These are phyloP conservation scores for Fusarium incarnatum DNA, from an alignment of 2,329 filamentous ascomycete genomes.

Conservation along the genomic window DNA sequence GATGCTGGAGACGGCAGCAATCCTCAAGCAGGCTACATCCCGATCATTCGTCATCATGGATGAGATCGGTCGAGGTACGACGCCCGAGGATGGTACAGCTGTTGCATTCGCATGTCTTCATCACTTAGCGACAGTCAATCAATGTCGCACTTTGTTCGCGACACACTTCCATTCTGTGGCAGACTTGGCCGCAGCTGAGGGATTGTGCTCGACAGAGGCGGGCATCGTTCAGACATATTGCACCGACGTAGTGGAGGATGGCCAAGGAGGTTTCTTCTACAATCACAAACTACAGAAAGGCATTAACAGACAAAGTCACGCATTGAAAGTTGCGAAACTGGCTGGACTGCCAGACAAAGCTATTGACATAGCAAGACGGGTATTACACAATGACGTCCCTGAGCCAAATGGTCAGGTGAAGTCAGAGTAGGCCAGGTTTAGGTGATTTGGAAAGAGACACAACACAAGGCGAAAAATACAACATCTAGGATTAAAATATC, in stretches of 20 bases:
- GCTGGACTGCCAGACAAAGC: slow-evolving; percentile 83
- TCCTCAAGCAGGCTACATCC: slow-evolving; percentile 84
- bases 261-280: slow-evolving; percentile 80
- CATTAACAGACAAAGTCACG: slow-evolving; percentile 88
- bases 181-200: slow-evolving; percentile 74
- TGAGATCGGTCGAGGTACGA: slow-evolving; percentile 94
- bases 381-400: slow-evolving; percentile 56
- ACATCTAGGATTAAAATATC: slow-evolving; percentile 19
- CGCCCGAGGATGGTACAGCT: slow-evolving; percentile 89
- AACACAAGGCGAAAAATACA: slow-evolving; percentile 30
- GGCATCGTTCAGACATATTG: slow-evolving; percentile 79
- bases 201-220: slow-evolving; percentile 53
- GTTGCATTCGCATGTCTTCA: slow-evolving; percentile 90
- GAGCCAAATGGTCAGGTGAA: background rate
- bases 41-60: slow-evolving; percentile 98
- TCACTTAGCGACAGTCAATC: slow-evolving; percentile 82
- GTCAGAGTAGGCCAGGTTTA: background rate
- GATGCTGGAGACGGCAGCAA: slow-evolving; percentile 95
- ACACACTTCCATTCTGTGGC: slow-evolving; percentile 92
- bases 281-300: slow-evolving; percentile 84
- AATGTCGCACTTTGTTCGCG: slow-evolving; percentile 86
- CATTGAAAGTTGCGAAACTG: slow-evolving; percentile 90
- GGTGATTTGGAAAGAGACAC: background rate
- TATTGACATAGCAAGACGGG: slow-evolving; percentile 72
- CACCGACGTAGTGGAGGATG: slow-evolving; percentile 86